Base-by-base conservation (phyloP, 805 yeast species). In the Blastobotrys muscicola region DNA sequence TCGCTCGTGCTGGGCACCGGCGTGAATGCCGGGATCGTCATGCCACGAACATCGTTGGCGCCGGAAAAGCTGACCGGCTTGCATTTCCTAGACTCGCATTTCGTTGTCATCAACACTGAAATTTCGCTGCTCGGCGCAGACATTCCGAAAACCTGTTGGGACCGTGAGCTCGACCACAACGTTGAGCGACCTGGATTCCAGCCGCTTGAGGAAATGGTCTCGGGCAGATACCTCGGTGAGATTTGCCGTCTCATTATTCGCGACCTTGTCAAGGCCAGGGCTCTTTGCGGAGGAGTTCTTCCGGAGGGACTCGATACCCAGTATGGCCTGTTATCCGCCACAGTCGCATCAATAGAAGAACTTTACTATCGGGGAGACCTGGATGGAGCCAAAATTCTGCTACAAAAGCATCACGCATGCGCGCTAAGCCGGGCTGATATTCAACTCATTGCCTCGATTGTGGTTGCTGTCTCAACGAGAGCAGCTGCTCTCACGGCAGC, bases 1-100 rank as follows among this genome's bases (percentile, higher is more conserved):
- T 94, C 95, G 36, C 79, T 87, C 45, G 86, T 87, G 50, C 85
- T 85, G 53, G 96, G 96, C 52, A 87, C 96, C 1, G 96, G 96
- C 56, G 82, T 94, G 30, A 87, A 87, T 62, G 95, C 60, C n/a
- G 48, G 59, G 8, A 50, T 50, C 87, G 54, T 89, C 87, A 15
- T 85, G 80, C 65, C 74, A 69, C 61, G 90, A 78, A 61, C 73
- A 72, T 44, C 60, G 78, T 38, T 81, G 73, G 38, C 79, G 77
- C 47, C 80, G 80, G 56, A 74, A 70, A 46, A 86, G 80, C 60
- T 65, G 78, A 34, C 29, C 3, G 50, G 43, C 33, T 39, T 45
- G 26, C n/a, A 13, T 23, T 42, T 49, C 36, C 76, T 9, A 87
- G 26, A 20, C 26, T 20, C 26, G 26, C 26, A 20, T 20, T 20